A percentile compares a stretch with the other conserved stretches of the same genome.
Evolutionary conservation across 2,329 filamentous ascomycete genomes (phyloP).

Genomic region (Metarhizium album): DNA sequence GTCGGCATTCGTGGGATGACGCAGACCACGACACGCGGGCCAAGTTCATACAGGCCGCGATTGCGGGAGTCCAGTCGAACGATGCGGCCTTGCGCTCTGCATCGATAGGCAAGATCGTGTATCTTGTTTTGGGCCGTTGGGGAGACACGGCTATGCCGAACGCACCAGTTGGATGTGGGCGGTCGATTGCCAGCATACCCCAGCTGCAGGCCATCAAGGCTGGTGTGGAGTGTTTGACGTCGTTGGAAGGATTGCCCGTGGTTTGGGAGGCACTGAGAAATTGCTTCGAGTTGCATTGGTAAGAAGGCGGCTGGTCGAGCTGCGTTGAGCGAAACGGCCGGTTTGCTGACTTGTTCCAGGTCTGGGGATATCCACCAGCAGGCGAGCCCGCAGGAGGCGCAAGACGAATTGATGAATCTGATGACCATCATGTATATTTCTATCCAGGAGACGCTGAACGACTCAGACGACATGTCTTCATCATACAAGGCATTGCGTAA

Average conservation of each 20-base stretch:
- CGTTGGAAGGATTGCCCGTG: conserved; percentile 37
- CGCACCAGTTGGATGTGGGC: conserved; percentile 28
- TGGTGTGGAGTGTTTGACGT: conserved; percentile 40
- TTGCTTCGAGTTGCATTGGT: conserved; percentile 45
- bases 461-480: conserved; percentile 35
- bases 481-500: conserved; percentile 40
- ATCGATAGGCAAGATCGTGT: conserved; percentile 46
- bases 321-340: background rate
- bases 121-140: conserved; percentile 61
- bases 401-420: conserved; percentile 51
- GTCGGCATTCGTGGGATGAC: conserved; percentile 50
- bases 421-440: conserved; percentile 53
- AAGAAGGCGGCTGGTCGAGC: conserved; percentile 10
- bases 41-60: conserved; percentile 45
- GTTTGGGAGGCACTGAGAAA: conserved; percentile 40
- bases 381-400: conserved; percentile 36
- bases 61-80: conserved; percentile 31
- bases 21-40: conserved; percentile 44
- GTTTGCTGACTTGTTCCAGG: conserved; percentile 20
- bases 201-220: conserved; percentile 51
- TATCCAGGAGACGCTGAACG: conserved; percentile 45
- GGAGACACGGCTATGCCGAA: conserved; percentile 49
- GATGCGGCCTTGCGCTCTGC: conserved; percentile 39
- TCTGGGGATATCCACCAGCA: conserved; percentile 35
- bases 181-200: conserved; percentile 40